Evolutionary conservation across 495 filamentous ascomycete species (phyloP).

Genomic region (Staphylotrichum longicolle): DNA sequence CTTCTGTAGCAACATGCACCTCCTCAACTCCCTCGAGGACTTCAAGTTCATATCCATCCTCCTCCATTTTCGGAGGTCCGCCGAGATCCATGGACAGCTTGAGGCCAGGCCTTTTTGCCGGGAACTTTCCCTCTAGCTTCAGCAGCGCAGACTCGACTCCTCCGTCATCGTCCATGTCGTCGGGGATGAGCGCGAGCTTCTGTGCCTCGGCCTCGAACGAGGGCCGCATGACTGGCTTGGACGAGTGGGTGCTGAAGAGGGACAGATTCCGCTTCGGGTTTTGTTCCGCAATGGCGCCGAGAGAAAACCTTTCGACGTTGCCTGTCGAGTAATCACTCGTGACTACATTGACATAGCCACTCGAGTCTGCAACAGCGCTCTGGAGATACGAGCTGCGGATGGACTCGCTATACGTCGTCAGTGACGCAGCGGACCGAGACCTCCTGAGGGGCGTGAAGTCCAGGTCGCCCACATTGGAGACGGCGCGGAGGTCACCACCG

Average conservation of each 20-base stretch:
- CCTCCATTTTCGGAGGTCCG: constrained; percentile 20
- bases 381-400: constrained; percentile 58
- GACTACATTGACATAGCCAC: constrained; percentile 45
- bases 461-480: constrained; percentile 68
- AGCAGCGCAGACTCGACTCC: constrained; percentile 87
- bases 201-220: constrained; percentile 91
- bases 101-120: constrained; percentile 43
- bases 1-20: constrained; percentile 22
- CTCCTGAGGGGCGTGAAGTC: constrained; percentile 52
- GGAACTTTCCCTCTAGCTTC: constrained; percentile 88
- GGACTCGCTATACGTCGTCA: constrained; percentile 68
- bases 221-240: constrained; percentile 71
- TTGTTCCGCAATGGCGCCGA: constrained; percentile 56
- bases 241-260: constrained; percentile 71
- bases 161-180: constrained; percentile 79
- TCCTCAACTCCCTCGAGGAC: constrained; percentile 19
- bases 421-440: constrained; percentile 69
- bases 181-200: constrained; percentile 83
- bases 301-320: constrained; percentile 49
- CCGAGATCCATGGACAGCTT: constrained; percentile 42
- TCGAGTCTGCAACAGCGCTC: constrained; percentile 37
- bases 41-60: constrained; percentile 13
- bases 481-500: constrained; percentile 83
- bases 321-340: constrained; percentile 43
- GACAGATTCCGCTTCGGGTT: constrained; percentile 50